A percentile compares a stretch with the other conserved stretches of the same genome.
Conservation (phyloP, 2,329 filamentous ascomycete species). For the Blastomyces parvus region DNA sequence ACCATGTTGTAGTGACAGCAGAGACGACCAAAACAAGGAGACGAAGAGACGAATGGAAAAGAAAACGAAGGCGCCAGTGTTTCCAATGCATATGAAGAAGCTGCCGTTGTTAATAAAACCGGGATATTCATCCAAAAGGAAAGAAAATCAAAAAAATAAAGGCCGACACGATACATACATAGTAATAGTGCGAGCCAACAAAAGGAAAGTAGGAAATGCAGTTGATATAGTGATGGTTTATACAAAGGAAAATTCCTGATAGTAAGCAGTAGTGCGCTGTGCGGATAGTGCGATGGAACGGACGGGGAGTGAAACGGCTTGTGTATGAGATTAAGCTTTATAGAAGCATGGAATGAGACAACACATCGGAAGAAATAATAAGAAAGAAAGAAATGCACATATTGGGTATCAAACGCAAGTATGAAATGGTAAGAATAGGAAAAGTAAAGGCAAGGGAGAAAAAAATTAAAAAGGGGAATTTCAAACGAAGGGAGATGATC, state of each 20-base stretch:
- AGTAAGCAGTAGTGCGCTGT: neutral
- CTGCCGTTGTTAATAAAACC: neutral
- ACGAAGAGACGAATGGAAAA: neutral
- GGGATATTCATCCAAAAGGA: neutral
- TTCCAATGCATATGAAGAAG: neutral
- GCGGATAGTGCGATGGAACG: neutral
- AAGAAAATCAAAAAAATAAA: neutral
- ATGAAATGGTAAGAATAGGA: neutral
- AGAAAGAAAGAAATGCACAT: neutral
- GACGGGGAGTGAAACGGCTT: neutral
- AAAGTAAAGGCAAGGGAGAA: neutral
- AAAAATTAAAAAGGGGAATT: neutral
- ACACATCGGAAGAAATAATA: neutral
- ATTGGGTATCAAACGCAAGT: slow-evolving; percentile 5
- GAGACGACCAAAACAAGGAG: neutral
- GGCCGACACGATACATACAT: neutral
- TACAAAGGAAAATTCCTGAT: neutral
- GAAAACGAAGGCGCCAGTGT: neutral
- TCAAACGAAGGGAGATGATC: neutral
- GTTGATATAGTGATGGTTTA: neutral
- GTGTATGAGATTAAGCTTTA: neutral
- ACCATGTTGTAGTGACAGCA: neutral
- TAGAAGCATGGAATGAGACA: neutral
- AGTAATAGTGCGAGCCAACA: neutral
- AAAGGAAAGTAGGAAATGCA: neutral